A percentile compares a stretch with the other conserved stretches of the same genome.
Evolutionary conservation across 2,329 filamentous ascomycete genomes (phyloP).

Genomic region (Talaromyces atroroseus): DNA sequence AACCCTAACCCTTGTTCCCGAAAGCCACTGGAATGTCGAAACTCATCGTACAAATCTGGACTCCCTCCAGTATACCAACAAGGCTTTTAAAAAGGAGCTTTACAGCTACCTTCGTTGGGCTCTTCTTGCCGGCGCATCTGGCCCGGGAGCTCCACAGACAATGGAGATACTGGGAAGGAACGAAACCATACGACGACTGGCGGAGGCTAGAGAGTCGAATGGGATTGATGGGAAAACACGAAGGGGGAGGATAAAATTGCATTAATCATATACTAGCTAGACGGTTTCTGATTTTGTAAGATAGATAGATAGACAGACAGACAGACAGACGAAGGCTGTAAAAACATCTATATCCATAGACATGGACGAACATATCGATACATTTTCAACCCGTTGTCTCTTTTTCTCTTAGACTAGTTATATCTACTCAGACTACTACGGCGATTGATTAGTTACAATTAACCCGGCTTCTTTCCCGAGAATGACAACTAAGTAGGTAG

Average conservation of each 20-base stretch:
- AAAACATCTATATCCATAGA: not conserved
- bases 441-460: too few relatives aligned
- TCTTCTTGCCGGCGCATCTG: conserved; percentile 47
- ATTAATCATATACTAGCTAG: not conserved
- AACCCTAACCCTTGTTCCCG: conserved; percentile 39
- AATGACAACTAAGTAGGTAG: too few relatives aligned
- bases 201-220: conserved; percentile 32
- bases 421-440: too few relatives aligned
- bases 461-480: too few relatives aligned
- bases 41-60: conserved; percentile 37
- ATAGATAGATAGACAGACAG: not conserved
- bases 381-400: too few relatives aligned
- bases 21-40: conserved; percentile 35
- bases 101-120: conserved; percentile 55
- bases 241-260: conserved; percentile 3
- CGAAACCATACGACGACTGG: conserved; percentile 44
- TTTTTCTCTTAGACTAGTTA: too few relatives aligned
- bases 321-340: not conserved
- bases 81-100: conserved; percentile 41
- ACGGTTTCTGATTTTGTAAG: not conserved
- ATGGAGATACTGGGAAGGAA: conserved; percentile 53
- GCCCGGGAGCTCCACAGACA: conserved; percentile 49
- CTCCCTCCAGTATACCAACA: conserved; percentile 20
- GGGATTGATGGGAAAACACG: conserved; percentile 5
- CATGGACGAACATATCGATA: too few relatives aligned